phyloP scores from a whole-genome alignment of 352 stramenopile species.

The Globisporangium canariense region DNA sequence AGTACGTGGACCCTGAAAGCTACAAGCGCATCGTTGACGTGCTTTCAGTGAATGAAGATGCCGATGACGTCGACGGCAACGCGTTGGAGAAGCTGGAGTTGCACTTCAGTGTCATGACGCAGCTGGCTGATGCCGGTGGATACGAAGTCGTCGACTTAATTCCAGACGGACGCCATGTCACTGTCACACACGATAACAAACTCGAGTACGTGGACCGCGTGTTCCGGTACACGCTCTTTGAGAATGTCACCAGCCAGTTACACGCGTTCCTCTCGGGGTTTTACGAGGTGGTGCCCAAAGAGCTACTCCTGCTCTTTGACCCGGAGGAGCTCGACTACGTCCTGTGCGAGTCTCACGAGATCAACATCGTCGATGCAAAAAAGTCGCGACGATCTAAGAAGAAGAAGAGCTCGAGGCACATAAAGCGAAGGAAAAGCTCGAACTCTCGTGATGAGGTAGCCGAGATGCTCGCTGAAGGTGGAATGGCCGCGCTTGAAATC shows the following conservation, averaged over 20 bases:
- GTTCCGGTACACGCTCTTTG: neutral
- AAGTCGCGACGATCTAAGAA: neutral
- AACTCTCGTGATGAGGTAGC: neutral
- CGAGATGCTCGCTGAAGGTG: neutral
- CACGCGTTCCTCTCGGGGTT: slow-evolving; percentile 1
- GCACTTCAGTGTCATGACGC: slow-evolving; percentile 26
- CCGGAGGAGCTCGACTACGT: neutral
- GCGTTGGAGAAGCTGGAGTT: slow-evolving; percentile 13
- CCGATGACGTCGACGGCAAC: neutral
- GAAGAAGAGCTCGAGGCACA: neutral
- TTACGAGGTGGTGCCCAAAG: neutral
- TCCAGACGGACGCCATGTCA: neutral
- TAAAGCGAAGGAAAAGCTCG: neutral
- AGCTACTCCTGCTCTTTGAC: slow-evolving; percentile 3
- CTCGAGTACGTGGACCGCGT: slow-evolving; percentile 1
- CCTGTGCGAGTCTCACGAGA: neutral
- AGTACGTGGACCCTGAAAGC: slow-evolving; percentile 33
- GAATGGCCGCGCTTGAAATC: neutral
- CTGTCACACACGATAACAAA: neutral
- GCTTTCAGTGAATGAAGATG: slow-evolving; percentile 14
- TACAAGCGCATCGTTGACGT: slow-evolving; percentile 24
- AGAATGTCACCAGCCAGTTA: neutral
- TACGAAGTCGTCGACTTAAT: neutral
- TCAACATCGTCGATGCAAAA: neutral
- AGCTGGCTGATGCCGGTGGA: slow-evolving; percentile 56